A percentile compares a stretch with the other conserved stretches of the same genome.
Evolutionary conservation across 257 asterid species (phyloP).

Genomic region (Craterostigma plantagineum): DNA sequence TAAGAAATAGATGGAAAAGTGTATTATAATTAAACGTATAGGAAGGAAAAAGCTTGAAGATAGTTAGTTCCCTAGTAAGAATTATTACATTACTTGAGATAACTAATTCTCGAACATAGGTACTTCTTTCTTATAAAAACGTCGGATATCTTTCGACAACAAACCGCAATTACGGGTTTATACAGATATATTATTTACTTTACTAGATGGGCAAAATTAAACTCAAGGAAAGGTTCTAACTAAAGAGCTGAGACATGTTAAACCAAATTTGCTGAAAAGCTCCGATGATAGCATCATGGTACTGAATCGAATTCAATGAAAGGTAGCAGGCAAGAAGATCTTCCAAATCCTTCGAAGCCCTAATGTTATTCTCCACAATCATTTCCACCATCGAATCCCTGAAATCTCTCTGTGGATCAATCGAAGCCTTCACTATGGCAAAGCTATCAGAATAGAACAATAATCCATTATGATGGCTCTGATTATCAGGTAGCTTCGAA

Average conservation of each 20-base stretch:
- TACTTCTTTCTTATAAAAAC: no score
- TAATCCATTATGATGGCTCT: constrained; percentile 5
- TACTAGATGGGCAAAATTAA: no score
- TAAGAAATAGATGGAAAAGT: no score
- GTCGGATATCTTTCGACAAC: no score
- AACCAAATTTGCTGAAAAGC: constrained; percentile 89
- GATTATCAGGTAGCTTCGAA: no score
- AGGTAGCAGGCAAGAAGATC: constrained; percentile 84
- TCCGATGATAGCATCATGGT: constrained; percentile 53
- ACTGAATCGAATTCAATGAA: constrained; percentile 51
- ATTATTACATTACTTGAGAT: no score
- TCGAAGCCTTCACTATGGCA: constrained; percentile 75
- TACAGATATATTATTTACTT: no score
- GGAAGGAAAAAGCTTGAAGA: no score
- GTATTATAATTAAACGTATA: no score
- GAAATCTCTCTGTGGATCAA: constrained; percentile 76
- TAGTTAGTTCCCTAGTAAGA: no score
- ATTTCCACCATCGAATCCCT: constrained; percentile 85
- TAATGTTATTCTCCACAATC: constrained; percentile 67
- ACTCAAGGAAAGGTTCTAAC: neutral
- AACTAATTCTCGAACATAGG: no score
- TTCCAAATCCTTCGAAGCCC: constrained; percentile 53
- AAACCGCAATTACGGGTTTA: no score
- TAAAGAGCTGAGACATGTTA: constrained; percentile 18
- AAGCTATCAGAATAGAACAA: constrained; percentile 32